A percentile compares a stretch with the other conserved stretches of the same genome.
phyloP scores from a whole-genome alignment of 2,329 filamentous ascomycete genomes.

The Aspergillus floridensis region DNA sequence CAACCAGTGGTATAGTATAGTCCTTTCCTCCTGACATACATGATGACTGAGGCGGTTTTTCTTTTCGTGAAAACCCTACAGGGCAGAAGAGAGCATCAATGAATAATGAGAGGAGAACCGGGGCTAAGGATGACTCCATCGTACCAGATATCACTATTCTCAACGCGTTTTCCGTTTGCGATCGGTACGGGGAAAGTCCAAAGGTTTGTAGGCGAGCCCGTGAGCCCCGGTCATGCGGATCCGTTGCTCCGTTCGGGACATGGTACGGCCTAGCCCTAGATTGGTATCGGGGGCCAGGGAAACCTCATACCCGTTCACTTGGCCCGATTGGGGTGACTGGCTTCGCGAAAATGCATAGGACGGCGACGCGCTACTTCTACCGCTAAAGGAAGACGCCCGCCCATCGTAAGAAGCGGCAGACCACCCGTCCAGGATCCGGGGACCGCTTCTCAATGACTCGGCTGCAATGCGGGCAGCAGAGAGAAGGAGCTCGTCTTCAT shows the following conservation, averaged over 20 bases:
- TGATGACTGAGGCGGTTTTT: too few relatives aligned
- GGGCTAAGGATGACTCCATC: too few relatives aligned
- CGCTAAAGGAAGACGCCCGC: conserved; percentile 26
- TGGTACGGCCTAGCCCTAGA: conserved; percentile 37
- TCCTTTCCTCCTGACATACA: too few relatives aligned
- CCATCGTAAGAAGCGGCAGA: conserved; percentile 23
- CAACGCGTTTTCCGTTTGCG: conserved; percentile 11
- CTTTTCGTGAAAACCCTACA: too few relatives aligned
- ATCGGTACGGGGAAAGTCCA: conserved; percentile 30
- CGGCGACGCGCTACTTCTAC: conserved; percentile 26
- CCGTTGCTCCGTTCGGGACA: conserved; percentile 45
- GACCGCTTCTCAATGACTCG: conserved; percentile 38
- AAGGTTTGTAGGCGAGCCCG: conserved; percentile 43
- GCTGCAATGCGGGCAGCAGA: conserved; percentile 43
- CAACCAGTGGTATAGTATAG: too few relatives aligned
- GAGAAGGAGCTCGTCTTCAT: conserved; percentile 44
- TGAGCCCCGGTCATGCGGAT: conserved; percentile 44
- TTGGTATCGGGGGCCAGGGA: conserved; percentile 40
- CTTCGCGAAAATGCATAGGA: conserved; percentile 26
- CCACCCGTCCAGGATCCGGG: conserved; percentile 30
- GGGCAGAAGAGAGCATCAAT: too few relatives aligned
- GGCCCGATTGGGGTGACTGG: conserved; percentile 30
- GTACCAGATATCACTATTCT: background rate
- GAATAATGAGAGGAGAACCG: too few relatives aligned
- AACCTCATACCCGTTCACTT: conserved; percentile 41